A percentile compares a stretch with the other conserved stretches of the same genome.
Evolutionary conservation across 306 rosid species (phyloP).

Genomic region (Fagus crenata): DNA sequence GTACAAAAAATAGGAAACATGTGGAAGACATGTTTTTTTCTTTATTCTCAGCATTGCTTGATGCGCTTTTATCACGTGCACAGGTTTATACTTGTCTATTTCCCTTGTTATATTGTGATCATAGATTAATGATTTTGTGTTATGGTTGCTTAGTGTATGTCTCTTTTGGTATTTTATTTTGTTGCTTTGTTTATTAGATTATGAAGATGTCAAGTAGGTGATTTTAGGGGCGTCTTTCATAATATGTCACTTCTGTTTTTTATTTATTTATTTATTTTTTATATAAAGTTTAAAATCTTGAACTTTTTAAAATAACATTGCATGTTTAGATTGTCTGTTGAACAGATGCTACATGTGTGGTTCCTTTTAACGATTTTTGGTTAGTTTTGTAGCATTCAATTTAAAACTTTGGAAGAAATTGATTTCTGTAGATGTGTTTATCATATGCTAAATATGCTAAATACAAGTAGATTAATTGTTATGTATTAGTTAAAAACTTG

Average conservation of each 20-base stretch:
- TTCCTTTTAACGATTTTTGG: background rate
- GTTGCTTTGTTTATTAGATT: background rate
- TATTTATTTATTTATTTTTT: background rate
- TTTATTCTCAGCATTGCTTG: slow-evolving; percentile 78
- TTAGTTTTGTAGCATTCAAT: slow-evolving; percentile 3
- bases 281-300: background rate
- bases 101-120: background rate
- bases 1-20: slow-evolving; percentile 50
- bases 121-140: slow-evolving; percentile 1
- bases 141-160: background rate
- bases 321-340: background rate
- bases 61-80: slow-evolving; percentile 75
- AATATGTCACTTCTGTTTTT: background rate
- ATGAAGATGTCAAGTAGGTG: background rate
- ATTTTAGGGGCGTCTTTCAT: background rate
- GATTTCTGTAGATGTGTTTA: background rate
- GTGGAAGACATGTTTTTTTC: slow-evolving; percentile 70
- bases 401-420: background rate
- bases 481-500: background rate
- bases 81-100: slow-evolving; percentile 69
- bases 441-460: background rate
- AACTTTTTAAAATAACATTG: background rate
- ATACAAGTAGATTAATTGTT: background rate
- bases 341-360: background rate
- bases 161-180: background rate